Conservation (phyloP, 768 basidiomycete species). For the Krasilnikovozyma curviuscula region DNA sequence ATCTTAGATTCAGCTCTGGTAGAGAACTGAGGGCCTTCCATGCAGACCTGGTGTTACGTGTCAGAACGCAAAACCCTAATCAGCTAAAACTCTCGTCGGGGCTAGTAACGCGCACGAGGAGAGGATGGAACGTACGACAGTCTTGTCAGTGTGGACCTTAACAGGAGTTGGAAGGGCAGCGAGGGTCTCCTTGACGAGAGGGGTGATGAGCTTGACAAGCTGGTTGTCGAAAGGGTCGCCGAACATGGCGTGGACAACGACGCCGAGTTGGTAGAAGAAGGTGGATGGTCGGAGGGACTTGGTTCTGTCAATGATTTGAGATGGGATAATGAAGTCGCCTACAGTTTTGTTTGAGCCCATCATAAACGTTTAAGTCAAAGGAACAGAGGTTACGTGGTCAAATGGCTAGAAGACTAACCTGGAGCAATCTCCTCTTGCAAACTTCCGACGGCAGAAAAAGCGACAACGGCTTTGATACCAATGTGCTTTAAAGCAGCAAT, state of each 20-base stretch:
- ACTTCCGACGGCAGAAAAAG: conserved; percentile 89
- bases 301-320: conserved; percentile 89
- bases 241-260: conserved; percentile 85
- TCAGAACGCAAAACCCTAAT: too few relatives aligned
- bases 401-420: not conserved
- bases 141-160: conserved; percentile 59
- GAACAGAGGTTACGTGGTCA: conserved; percentile 30
- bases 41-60: too few relatives aligned
- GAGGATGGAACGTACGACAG: too few relatives aligned
- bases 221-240: conserved; percentile 67
- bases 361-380: not conserved
- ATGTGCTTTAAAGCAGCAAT: conserved; percentile 85
- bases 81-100: too few relatives aligned
- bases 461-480: conserved; percentile 71
- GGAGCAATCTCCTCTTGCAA: conserved; percentile 64
- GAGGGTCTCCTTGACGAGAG: conserved; percentile 44
- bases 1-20: conserved; percentile 90
- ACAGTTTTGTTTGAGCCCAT: too few relatives aligned
- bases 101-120: too few relatives aligned
- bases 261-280: conserved; percentile 60
- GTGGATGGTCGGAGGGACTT: conserved; percentile 76
- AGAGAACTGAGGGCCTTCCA: conserved; percentile 52
- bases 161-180: conserved; percentile 26
- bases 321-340: conserved; percentile 70
- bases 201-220: conserved; percentile 47